Evolutionary conservation across 176 grass and related monocot species (phyloP).

Genomic region (Aegilops sharonensis): DNA sequence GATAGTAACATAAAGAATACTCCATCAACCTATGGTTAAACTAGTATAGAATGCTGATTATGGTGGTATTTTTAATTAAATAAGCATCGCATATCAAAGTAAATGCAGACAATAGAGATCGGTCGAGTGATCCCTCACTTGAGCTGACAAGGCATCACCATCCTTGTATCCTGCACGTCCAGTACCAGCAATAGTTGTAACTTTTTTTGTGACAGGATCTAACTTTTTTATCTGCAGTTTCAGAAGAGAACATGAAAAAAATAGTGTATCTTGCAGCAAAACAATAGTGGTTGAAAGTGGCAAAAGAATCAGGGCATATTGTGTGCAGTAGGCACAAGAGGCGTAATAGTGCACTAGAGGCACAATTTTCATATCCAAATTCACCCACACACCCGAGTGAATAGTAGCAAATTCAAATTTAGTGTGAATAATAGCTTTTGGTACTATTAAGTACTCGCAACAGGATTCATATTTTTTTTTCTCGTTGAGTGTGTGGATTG

Average conservation of each 20-base stretch:
- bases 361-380: background rate
- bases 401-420: background rate
- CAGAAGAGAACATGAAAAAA: slow-evolving; percentile 28
- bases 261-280: background rate
- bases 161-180: slow-evolving; percentile 87
- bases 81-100: background rate
- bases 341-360: background rate
- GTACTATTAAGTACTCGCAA: background rate
- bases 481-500: background rate
- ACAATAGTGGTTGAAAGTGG: background rate
- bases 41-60: background rate
- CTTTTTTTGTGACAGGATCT: slow-evolving; percentile 74
- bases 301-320: slow-evolving; percentile 3
- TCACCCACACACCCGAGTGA: background rate
- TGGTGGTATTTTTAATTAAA: background rate
- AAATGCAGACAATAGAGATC: slow-evolving; percentile 3
- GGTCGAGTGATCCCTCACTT: slow-evolving; percentile 51
- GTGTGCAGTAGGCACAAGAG: background rate
- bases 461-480: background rate
- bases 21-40: slow-evolving; percentile 4
- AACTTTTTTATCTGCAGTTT: slow-evolving; percentile 84
- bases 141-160: slow-evolving; percentile 67
- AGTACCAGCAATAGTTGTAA: slow-evolving; percentile 87
- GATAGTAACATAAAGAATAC: background rate
- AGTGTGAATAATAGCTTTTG: background rate